Evolutionary conservation across 176 grass and related monocot genomes (phyloP), one percentile per base, ranked within the genome.

Genomic region (Lolium rigidum): DNA sequence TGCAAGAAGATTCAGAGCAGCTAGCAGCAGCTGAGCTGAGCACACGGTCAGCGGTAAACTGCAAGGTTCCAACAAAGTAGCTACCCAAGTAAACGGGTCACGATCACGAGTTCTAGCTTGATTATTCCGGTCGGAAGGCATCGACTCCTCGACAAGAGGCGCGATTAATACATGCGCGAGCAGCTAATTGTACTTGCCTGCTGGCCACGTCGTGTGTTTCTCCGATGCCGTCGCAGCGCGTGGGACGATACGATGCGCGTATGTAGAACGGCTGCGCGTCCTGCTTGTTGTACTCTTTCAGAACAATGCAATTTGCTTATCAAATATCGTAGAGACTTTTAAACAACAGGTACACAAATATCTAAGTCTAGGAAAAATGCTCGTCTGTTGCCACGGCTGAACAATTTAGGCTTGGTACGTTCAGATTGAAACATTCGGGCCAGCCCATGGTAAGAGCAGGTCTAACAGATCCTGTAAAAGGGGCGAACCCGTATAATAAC

Each of bases 1-100:
- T 12, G 10, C 21, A 22, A 47, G 41, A 47, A 47, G 5, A 22
- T 72, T 72, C 69, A 18, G 0, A 7, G 69, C 69, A 72, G 31
- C 31, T 35, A 35, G 69, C 35, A 18, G 66, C 67, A 65, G 25
- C 62, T 48, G 6, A 6, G 18, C 17, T 43, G 10, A 12, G 17
- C 18, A 43, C 18, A 0, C 4, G 9, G 67, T 70, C 39, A 12
- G 21, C 21, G 43, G 67, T 70, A 20, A 43, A n/a, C 67, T 43
- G 11, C 38, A 70, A 70, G 67, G 16, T 6, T 43, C 67, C 67
- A 70, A 44, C 56, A 58, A 70, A 44, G 66, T 70, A 70, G 56
- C 56, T 25, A 63, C 60, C 60, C 18, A 43, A 44, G 67, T 72
- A 47, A 47, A 47, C 69, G 41, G 39, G 69, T 21, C 20, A 12